Base-by-base conservation (phyloP, 192 early-diverging fungal species). In the Umbelopsis isabellina region DNA sequence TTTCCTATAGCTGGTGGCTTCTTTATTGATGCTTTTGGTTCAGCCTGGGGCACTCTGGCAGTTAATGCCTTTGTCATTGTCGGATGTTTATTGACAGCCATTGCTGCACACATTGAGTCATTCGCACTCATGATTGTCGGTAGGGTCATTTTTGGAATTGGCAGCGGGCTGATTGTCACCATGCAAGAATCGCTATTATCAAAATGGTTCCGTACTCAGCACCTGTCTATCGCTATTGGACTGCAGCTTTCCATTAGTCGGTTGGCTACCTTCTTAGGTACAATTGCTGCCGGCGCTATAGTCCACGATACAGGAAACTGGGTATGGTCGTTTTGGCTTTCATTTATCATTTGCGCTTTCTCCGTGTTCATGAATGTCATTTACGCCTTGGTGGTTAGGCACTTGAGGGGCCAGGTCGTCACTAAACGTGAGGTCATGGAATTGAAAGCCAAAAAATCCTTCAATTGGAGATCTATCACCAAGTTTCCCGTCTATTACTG, bases 181-280 rank as follows among this genome's bases (percentile, higher is more conserved):
- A 89, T 91, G 64, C 92, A 93, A 78, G 91, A 93, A 73, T 89
- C 91, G 0, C 87, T 93, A 1, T 79, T 91, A 23, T 85, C 88
- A 3, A 87, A 90, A 81, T 92, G 90, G 83, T 93, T 93, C 75
- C 82, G 82, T 44, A 90, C 89, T 61, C 80, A 86, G 48, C 80
- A 87, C 0, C 80, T 93, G 27, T 85, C 90, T 0, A 78, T 92
- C 21, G 90, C 87, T n/a, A 83, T 93, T 66, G 91, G 87, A 15
- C 70, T 90, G 49, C 90, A 91, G 66, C 81, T 93, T 23, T 87
- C 90, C 4, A 89, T 87, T 10, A 88, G 90, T 22, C 88, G 89
- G 35, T 75, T 93, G 30, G 80, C 92, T 27, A 89, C 90, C 0
- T 93, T 92, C 70, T 33, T 91, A 22, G 90, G 89, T 3, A 86